Conservation (phyloP, 2,329 filamentous ascomycete genomes). For the Westerdykella sp. region DNA sequence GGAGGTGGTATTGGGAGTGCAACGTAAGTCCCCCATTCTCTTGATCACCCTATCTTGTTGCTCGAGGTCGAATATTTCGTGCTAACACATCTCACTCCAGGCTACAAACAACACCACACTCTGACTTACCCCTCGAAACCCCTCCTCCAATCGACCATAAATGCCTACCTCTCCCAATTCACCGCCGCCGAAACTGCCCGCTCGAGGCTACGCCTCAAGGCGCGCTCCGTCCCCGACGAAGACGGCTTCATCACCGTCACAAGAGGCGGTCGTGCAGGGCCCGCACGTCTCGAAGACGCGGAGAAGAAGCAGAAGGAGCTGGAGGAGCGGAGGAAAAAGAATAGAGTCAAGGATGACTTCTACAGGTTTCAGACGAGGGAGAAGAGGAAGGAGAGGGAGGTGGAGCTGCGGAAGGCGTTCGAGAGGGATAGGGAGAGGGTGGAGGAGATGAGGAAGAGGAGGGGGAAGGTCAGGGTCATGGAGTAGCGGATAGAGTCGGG, state of each 20-base stretch:
- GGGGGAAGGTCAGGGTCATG: conserved; percentile 28
- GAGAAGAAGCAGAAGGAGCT: conserved; percentile 53
- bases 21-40: conserved; percentile 39
- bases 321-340: conserved; percentile 51
- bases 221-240: conserved; percentile 77
- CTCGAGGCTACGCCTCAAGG: conserved; percentile 54
- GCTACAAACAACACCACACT: conserved; percentile 59
- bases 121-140: conserved; percentile 64
- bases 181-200: conserved; percentile 59
- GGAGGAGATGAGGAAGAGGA: conserved; percentile 61
- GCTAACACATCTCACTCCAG: conserved; percentile 27
- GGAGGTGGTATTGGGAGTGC: conserved; percentile 41
- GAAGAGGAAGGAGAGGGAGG: conserved; percentile 68
- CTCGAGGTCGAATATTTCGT: neutral
- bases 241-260: conserved; percentile 94
- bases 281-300: conserved; percentile 64
- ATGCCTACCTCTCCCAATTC: conserved; percentile 82
- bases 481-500: neutral
- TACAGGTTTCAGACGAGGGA: conserved; percentile 80
- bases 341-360: conserved; percentile 58
- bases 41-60: neutral
- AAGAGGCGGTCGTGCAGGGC: conserved; percentile 65
- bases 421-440: conserved; percentile 71
- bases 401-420: conserved; percentile 63
- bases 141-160: conserved; percentile 65